Evolutionary conservation across 805 yeast genomes (phyloP), one percentile per base, ranked within the genome.

Genomic region (Myxozyma mucilagina): DNA sequence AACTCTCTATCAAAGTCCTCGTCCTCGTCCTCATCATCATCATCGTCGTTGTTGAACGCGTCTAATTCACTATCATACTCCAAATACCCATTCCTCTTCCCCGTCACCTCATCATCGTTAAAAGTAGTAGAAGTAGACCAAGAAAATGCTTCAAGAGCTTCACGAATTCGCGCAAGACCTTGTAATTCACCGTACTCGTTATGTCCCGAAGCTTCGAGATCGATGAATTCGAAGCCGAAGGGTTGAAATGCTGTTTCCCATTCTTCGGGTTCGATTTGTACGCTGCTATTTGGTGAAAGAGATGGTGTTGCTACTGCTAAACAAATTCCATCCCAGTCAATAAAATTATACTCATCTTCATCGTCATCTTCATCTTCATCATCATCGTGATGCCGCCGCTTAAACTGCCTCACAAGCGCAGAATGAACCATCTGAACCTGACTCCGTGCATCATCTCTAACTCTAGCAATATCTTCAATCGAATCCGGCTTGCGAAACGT

Each of bases 151-250:
- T 72, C 74, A 29, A 71, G 51, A 1, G 70, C 73, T 53, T 72
- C 73, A 42, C 56, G 65, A n/a, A 69, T 59, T 20, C 75, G 57
- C 34, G 67, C 70, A 11, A 65, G 49, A 3, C 75, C 75, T 7
- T 16, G 47, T 18, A 54, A 38, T 50, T 65, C 68, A 36, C 69
- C 70, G 35, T 60, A 68, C 34, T 64, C 65, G 10, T 59, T 60
- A 7, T 53, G 50, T 13, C 64, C 63, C n/a, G 44, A 47, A 29
- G 53, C 41, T 44, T 53, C 56, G 18, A 60, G 34, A 41, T 65
- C 71, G 18, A 71, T 60, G 56, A 62, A 64, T 39, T 72, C 75
- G 10, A 73, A 57, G 4, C 73, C 74, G n/a, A 52, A 44, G 1
- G 65, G 61, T 41, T 57, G 64, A 14, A 63, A 38, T 18, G 43